Conservation (phyloP, 305 asterid species). For the Fraxinus velutina region DNA sequence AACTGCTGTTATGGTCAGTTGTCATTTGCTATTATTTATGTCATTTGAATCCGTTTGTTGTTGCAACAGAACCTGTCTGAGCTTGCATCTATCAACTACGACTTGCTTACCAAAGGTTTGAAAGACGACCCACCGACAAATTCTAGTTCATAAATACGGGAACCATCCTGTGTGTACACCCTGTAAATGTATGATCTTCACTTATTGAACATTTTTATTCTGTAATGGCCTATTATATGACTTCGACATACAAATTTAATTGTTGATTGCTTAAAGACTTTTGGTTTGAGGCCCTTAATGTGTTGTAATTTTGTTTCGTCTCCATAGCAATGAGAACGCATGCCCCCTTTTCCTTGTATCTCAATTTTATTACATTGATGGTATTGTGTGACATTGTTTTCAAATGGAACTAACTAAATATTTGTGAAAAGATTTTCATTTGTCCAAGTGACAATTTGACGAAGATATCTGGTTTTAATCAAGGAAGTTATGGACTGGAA, state of each 20-base stretch:
- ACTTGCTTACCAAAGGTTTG: constrained; percentile 81
- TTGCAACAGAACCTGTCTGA: constrained; percentile 78
- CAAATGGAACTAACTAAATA: not conserved
- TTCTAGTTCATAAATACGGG: constrained; percentile 35
- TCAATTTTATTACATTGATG: not conserved
- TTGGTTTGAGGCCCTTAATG: not conserved
- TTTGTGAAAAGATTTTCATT: not conserved
- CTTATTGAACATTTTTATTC: not conserved
- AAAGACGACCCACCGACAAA: constrained; percentile 70
- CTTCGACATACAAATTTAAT: not conserved
- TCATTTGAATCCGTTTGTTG: constrained; percentile 13
- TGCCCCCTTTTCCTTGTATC: not conserved
- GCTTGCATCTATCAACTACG: constrained; percentile 90
- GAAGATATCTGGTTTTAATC: no score
- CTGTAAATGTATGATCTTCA: not conserved
- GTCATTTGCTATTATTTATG: not conserved
- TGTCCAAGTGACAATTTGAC: no score
- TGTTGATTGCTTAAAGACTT: not conserved
- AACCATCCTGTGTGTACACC: not conserved
- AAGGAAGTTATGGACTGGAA: no score
- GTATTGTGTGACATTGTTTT: not conserved
- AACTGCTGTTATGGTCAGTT: not conserved
- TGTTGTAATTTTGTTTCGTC: not conserved
- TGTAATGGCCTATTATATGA: not conserved
- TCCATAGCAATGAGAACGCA: not conserved